Evolutionary conservation across 768 basidiomycete genomes (phyloP), one percentile per base, ranked within the genome.

Genomic region (Imleria badia): DNA sequence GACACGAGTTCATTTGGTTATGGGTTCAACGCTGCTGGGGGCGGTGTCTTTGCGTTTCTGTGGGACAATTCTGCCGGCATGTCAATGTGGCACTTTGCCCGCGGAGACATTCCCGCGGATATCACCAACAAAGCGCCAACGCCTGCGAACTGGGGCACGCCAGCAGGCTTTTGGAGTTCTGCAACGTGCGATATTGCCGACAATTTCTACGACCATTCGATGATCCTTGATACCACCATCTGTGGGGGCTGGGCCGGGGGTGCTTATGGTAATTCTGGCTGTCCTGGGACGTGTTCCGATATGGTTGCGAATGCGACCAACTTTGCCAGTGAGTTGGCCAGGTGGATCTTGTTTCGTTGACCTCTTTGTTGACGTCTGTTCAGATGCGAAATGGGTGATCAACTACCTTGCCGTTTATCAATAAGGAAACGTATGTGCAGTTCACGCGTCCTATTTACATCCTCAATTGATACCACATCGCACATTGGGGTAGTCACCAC

Each of bases 21-120:
- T 13, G 67, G 62, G 23, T 72, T 72, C 39, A 72, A 72, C 59
- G 15, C 54, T 17, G 62, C 64, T 2, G 67, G 62, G 0, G 83
- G 83, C 19, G 84, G 84, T 38, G 81, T 84, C n/a, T 84, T 72
- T 57, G 83, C 78, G 0, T 75, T 83, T 49, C 60, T 78, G n/a
- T 84, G 83, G 80, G 74, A 82, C 41, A 50, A 48, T 23, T 22
- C 43, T 5, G 51, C 56, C 0, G 83, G 81, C 8, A 82, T 86
- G 67, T 77, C 69, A 30, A 69, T 82, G 30, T 86, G 82, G 82
- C 74, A 73, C 54, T 86, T 85, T 66, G 44, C 78, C 10, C 75
- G 84, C n/a, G 54, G 47, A 17, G 61, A 72, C 2, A 78, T 85
- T 30, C 84, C 84, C 5, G 55, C 54, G 6, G 81, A 85, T 59